Evolutionary conservation across 2,329 filamentous ascomycete genomes (phyloP), one percentile per base, ranked within the genome.

Genomic region (Zymoseptoria tritici): DNA sequence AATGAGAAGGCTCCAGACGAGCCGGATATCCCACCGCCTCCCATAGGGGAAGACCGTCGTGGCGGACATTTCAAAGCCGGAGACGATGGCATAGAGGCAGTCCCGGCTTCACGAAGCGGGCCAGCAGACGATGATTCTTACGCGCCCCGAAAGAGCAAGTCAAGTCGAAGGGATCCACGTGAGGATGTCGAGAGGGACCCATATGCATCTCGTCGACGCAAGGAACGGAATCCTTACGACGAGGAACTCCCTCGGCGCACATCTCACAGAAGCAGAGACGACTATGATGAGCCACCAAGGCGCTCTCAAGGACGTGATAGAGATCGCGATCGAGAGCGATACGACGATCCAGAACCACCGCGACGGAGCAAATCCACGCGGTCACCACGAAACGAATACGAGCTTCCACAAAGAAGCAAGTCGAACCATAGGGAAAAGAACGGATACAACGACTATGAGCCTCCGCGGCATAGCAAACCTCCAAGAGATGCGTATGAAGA

Each of bases 1-100:
- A 60, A 60, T 29, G 57, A 62, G 42, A 61, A 59, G 54, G 24
- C 52, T 36, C 42, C 57, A 11, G 60, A 57, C n/a, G 60, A 61
- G 16, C 54, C 60, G 36, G 63, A 64, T 6, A 60, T 67, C 21
- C 65, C 65, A 24, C 65, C 63, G 26, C 65, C 65, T 7, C 65
- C 65, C 8, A 65, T 67, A 53, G 65, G 65, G 49, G 63, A 64
- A 19, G 65, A 67, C 22, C 57, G 55, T 51, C 22, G 46, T 52
- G 13, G 20, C 36, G 36, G 36, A 16, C 36, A 46, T 29, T 29
- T 9, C 26, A 29, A 29, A 29, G 26, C 26, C 36, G 16, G 13
- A 54, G 52, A 19, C 11, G 52, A 54, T 20, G 22, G 21, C 1
- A 26, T 20, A 36, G 52, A 22, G 11, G 52, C 9, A 11, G 6